These are phyloP conservation scores for Talaromyces nanjingensis DNA, from an alignment of 495 filamentous ascomycete genomes.

Conservation along the genomic window DNA sequence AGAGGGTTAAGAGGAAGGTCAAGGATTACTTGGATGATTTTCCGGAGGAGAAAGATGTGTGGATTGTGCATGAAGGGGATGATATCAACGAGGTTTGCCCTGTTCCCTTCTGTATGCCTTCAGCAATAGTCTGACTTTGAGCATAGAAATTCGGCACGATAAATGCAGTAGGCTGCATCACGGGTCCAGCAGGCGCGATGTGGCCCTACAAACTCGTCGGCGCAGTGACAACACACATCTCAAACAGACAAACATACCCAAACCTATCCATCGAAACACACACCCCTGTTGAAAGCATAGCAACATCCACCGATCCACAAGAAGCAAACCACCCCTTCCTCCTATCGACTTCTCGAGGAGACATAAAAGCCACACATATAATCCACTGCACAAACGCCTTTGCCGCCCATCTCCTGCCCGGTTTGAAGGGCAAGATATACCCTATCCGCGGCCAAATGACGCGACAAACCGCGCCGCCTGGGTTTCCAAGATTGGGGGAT, in stretches of 20 bases:
- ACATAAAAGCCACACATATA: slow-evolving; percentile 29
- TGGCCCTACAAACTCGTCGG: slow-evolving; percentile 41
- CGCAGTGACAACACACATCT: slow-evolving; percentile 14
- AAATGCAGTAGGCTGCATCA: slow-evolving; percentile 19
- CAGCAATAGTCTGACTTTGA: background rate
- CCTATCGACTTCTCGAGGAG: slow-evolving; percentile 27
- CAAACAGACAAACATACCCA: slow-evolving; percentile 14
- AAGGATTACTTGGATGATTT: slow-evolving; percentile 23
- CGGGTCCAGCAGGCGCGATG: slow-evolving; percentile 28
- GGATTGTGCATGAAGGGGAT: slow-evolving; percentile 15
- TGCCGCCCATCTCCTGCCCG: slow-evolving; percentile 37
- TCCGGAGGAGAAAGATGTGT: slow-evolving; percentile 21
- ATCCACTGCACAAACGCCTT: slow-evolving; percentile 46
- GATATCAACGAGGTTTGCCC: slow-evolving; percentile 22
- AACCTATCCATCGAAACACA: slow-evolving; percentile 31
- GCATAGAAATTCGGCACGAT: slow-evolving; percentile 7
- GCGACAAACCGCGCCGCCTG: slow-evolving; percentile 21
- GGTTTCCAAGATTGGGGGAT: slow-evolving; percentile 12
- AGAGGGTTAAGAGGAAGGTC: slow-evolving; percentile 11
- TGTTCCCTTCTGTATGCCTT: background rate
- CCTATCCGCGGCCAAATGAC: slow-evolving; percentile 44
- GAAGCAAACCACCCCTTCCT: slow-evolving; percentile 18
- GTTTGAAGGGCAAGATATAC: slow-evolving; percentile 34
- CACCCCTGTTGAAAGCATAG: slow-evolving; percentile 21
- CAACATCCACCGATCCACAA: background rate